Evolutionary conservation across 768 basidiomycete species (phyloP), one percentile per base, ranked within the genome.

Genomic region (Boletus barrowsii): DNA sequence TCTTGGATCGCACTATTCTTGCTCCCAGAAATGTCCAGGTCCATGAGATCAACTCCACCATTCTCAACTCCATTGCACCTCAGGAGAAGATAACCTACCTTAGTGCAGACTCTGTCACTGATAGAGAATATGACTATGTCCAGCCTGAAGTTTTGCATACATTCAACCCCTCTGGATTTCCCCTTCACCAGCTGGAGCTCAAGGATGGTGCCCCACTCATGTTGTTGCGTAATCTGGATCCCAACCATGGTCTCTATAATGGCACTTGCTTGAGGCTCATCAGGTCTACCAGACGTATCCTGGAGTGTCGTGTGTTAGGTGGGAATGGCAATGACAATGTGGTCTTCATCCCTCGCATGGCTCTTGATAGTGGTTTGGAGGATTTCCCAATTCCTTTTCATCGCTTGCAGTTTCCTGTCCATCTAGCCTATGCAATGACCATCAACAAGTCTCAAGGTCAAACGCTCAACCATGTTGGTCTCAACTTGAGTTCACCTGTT

Each of bases 361-460:
- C 48, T 0, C 37, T 73, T 14, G 55, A 60, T 6, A 32, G 62
- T 26, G 57, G 61, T 13, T 17, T 47, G 6, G 57, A 58, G 2
- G 62, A 65, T 1, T 57, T 58, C 10, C 51, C 66, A 15, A 50
- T 73, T 40, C 56, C 58, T 3, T 59, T 76, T 11, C 10, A 17
- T 0, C 41, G 61, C 0, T 42, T 66, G 0, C 71, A 72, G 45
- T 70, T 71, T 40, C 70, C 75, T 42, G 58, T 77, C 0, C 55
- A 63, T 9, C 56, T 77, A 7, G 71, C 68, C 3, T 75, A 71
- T 68, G 68, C 68, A 1, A 72, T 75, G 69, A 67, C 72, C 0
- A 72, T 75, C 58, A 74, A 75, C 63, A 75, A 76, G 40, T 54
- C 67, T 15, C 72, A 75, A 65, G 75, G 74, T 1, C 74, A 76